These are phyloP conservation scores for Aureobasidium sp. DNA, from an alignment of 2,329 filamentous ascomycete species.

Conservation along the genomic window DNA sequence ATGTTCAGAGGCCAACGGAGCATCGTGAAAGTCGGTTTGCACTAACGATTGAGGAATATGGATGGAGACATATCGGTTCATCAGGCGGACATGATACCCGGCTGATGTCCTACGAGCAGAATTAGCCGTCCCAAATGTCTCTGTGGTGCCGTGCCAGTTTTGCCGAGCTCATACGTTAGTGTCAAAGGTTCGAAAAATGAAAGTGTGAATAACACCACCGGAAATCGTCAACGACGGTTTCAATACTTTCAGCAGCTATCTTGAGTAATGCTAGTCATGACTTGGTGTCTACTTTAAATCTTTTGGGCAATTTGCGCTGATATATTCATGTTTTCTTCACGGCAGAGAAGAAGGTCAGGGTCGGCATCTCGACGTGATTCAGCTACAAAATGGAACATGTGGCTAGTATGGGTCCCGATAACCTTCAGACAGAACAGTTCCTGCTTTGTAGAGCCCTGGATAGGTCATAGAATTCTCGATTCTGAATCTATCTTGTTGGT, in stretches of 20 bases:
- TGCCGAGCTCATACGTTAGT: too few species aligned
- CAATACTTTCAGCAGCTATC: background rate
- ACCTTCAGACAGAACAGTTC: background rate
- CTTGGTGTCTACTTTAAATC: too few species aligned
- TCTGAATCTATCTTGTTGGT: background rate
- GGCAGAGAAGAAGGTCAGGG: background rate
- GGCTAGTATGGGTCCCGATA: background rate
- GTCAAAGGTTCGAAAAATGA: background rate
- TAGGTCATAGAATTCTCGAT: background rate
- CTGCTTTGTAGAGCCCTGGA: background rate
- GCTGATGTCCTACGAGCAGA: too few species aligned
- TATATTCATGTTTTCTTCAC: background rate
- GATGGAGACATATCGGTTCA: too few species aligned
- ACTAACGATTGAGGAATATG: background rate
- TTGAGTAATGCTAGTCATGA: background rate
- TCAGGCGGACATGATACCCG: background rate
- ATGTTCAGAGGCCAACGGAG: background rate
- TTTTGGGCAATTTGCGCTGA: background rate
- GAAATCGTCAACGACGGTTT: background rate
- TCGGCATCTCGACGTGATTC: background rate
- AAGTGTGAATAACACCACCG: background rate
- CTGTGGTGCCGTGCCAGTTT: too few species aligned
- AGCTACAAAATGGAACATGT: background rate
- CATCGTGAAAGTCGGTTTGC: background rate
- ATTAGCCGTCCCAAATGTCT: too few species aligned